These are phyloP conservation scores for Coffea canephora DNA, from an alignment of 257 asterid genomes.

Conservation along the genomic window DNA sequence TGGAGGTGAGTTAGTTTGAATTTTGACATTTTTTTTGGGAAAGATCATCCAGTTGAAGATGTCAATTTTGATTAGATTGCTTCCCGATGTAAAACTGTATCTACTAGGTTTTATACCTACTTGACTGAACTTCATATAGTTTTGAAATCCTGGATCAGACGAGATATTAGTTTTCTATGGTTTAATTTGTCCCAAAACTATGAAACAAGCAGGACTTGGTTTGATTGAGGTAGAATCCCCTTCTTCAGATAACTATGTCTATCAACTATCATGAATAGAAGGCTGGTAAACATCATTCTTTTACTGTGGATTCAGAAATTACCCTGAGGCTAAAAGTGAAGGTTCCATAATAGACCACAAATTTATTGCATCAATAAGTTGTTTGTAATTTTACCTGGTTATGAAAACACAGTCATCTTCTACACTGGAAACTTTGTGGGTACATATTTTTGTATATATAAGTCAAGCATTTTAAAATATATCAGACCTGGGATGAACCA, in stretches of 20 bases:
- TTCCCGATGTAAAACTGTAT: not conserved
- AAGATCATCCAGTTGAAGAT: not conserved
- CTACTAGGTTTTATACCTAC: not conserved
- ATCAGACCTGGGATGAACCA: not conserved
- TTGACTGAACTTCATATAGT: not conserved
- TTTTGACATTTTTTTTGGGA: constrained; percentile 3
- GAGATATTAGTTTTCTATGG: not conserved
- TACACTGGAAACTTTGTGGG: not conserved
- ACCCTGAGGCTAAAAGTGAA: not conserved
- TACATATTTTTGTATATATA: not conserved
- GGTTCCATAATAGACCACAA: not conserved
- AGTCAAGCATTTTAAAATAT: not conserved
- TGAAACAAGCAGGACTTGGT: not conserved
- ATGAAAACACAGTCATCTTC: not conserved
- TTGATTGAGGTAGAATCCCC: not conserved
- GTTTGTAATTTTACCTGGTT: not conserved
- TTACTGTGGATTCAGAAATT: not conserved
- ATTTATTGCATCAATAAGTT: not conserved
- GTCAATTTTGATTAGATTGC: not conserved
- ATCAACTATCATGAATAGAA: not conserved
- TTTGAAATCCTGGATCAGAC: not conserved
- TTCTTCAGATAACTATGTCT: not conserved
- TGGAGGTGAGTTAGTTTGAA: constrained; percentile 58
- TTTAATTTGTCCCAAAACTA: not conserved
- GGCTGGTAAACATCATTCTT: not conserved